Percentiles rank a stretch among this genome's conserved stretches.
Conservation (phyloP, 805 yeast species). For the Metschnikowia drakensbergensis region DNA sequence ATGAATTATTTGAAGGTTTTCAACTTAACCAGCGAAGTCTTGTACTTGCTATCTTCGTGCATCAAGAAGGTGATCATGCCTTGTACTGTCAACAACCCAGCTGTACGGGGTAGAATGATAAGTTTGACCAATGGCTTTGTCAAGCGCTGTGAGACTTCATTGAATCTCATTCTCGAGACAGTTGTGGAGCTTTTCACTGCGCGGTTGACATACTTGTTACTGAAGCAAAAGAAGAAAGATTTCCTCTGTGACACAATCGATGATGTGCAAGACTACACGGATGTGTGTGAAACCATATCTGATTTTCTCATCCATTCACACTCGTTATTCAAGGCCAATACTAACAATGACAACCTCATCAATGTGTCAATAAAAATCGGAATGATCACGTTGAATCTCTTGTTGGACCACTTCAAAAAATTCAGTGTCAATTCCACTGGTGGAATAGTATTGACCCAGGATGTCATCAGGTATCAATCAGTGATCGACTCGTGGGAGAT, state of each 20-base stretch:
- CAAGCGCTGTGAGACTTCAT: constrained; percentile 57
- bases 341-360: constrained; percentile 42
- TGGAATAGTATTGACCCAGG: constrained; percentile 77
- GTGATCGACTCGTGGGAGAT: constrained; percentile 66
- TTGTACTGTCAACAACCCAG: constrained; percentile 57
- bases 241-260: constrained; percentile 43
- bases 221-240: constrained; percentile 75
- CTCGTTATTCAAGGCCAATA: constrained; percentile 35
- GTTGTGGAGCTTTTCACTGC: constrained; percentile 50
- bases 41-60: constrained; percentile 65
- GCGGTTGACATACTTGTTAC: constrained; percentile 44
- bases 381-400: constrained; percentile 47
- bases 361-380: constrained; percentile 57
- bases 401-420: constrained; percentile 70
- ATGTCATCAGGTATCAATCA: constrained; percentile 71
- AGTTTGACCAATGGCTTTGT: constrained; percentile 60
- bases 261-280: constrained; percentile 55
- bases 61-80: constrained; percentile 75
- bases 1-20: constrained; percentile 49
- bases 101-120: constrained; percentile 54
- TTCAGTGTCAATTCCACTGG: constrained; percentile 78
- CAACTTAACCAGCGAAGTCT: constrained; percentile 52
- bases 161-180: constrained; percentile 61
- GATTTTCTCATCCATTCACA: constrained; percentile 46
- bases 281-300: constrained; percentile 62